phyloP scores from a whole-genome alignment of 2,329 filamentous ascomycete species.

The Colletotrichum melonis region DNA sequence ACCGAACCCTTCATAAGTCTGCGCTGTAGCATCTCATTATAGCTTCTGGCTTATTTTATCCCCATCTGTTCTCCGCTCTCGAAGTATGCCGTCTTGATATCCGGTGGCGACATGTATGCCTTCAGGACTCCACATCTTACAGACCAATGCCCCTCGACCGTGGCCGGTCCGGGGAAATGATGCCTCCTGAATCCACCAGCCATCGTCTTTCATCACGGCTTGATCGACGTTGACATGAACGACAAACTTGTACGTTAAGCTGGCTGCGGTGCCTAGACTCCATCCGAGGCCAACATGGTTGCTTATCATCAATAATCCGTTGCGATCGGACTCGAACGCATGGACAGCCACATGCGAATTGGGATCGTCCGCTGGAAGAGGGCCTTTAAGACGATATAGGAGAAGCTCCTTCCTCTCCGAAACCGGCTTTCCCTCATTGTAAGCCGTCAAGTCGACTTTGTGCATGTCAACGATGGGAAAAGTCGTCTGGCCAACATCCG shows the following conservation, averaged over 20 bases:
- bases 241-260: slow-evolving; percentile 63
- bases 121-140: slow-evolving; percentile 64
- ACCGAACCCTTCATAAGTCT: background rate
- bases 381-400: slow-evolving; percentile 59
- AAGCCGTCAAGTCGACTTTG: slow-evolving; percentile 63
- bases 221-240: slow-evolving; percentile 62
- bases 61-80: slow-evolving; percentile 36
- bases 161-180: slow-evolving; percentile 59
- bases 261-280: slow-evolving; percentile 54
- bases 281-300: slow-evolving; percentile 61
- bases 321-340: slow-evolving; percentile 64
- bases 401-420: slow-evolving; percentile 61
- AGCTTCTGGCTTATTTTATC: slow-evolving; percentile 40
- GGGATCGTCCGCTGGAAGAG: slow-evolving; percentile 51
- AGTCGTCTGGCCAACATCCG: slow-evolving; percentile 50
- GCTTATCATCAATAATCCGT: slow-evolving; percentile 62
- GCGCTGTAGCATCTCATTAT: background rate
- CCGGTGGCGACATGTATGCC: slow-evolving; percentile 65
- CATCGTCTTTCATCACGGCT: slow-evolving; percentile 56
- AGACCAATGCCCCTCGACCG: slow-evolving; percentile 59
- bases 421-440: slow-evolving; percentile 54
- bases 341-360: slow-evolving; percentile 61
- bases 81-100: slow-evolving; percentile 63
- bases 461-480: slow-evolving; percentile 65
- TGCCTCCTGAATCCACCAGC: slow-evolving; percentile 67